These are phyloP conservation scores for Colletotrichum spaethianum DNA, from an alignment of 2,329 filamentous ascomycete species.

Conservation along the genomic window DNA sequence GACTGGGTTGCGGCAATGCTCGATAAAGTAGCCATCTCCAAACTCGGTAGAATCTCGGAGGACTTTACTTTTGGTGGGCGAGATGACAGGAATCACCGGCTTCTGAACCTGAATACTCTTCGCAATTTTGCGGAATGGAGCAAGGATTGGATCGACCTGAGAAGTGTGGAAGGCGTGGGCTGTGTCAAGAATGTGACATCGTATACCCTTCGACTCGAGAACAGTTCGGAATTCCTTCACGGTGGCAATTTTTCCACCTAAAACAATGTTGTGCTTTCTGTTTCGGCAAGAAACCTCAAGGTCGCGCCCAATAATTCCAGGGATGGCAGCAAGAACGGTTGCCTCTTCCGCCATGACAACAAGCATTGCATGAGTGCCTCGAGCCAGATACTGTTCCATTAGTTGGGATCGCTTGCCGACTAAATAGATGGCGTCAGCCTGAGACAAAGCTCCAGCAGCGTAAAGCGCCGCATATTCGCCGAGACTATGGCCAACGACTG, in stretches of 20 bases:
- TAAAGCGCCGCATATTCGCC: conserved; percentile 83
- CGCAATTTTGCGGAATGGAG: conserved; percentile 67
- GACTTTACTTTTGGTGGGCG: conserved; percentile 71
- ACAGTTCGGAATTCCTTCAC: conserved; percentile 59
- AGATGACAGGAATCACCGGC: conserved; percentile 74
- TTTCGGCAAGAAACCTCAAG: conserved; percentile 80
- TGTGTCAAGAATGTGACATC: conserved; percentile 61
- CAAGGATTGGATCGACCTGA: conserved; percentile 68
- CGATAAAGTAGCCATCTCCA: conserved; percentile 70
- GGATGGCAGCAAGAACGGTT: conserved; percentile 68
- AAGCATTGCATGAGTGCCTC: conserved; percentile 74
- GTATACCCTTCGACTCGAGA: conserved; percentile 52
- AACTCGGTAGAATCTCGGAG: conserved; percentile 63
- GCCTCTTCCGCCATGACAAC: conserved; percentile 63
- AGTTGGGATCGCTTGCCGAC: conserved; percentile 77
- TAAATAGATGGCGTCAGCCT: conserved; percentile 78
- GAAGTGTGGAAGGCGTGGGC: conserved; percentile 68
- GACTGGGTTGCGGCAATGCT: conserved; percentile 74
- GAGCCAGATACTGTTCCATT: conserved; percentile 74
- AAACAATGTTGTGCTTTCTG: conserved; percentile 79
- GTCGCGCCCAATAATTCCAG: conserved; percentile 50
- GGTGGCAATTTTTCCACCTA: conserved; percentile 62
- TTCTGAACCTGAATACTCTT: conserved; percentile 53
- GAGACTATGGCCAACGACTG: conserved; percentile 73
- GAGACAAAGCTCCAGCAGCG: conserved; percentile 78